Evolutionary conservation across 2,329 filamentous ascomycete genomes (phyloP), one percentile per base, ranked within the genome.

Genomic region (Mariannaea sp.): DNA sequence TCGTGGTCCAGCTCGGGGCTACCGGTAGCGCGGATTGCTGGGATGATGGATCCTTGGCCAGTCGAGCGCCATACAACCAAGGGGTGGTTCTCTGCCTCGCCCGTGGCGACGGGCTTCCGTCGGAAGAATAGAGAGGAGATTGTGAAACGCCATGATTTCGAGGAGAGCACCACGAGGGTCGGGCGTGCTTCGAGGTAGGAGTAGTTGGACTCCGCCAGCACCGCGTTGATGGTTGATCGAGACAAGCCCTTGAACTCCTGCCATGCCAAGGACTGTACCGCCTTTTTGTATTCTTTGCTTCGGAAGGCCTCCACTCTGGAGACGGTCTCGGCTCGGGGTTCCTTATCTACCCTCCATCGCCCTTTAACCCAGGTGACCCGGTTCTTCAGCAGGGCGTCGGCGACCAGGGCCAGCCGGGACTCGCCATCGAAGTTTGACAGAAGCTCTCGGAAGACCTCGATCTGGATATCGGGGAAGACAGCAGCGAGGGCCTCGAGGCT

Each of bases 361-460:
- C 88, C 88, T 66, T 87, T 86, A 58, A 89, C 85, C 79, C 85
- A 90, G 43, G 82, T 80, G 48, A 82, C 80, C 29, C 84, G 83
- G 65, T 87, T 85, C 73, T 89, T 91, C 53, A 94, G 77, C 53
- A 94, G 75, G 43, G 85, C 82, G 67, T 94, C 89, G 10, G 89
- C 89, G 22, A 92, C 86, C 42, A 94, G 80, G 36, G 89, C 86
- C 19, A 93, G 74, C 59, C 89, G 79, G 57, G 89, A 93, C 70
- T 92, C 88, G 63, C 86, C 84, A 64, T 87, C 87, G 67, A 92
- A 88, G 65, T 79, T 88, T 32, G 80, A 74, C 42, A 94, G 82
- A 82, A 94, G 89, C 75, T 93, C 89, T 38, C 89, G 83, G 67
- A 94, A 90, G 14, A 92, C 89, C 61, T 92, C 88, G 55, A 89